Base-by-base conservation (phyloP, 2,329 filamentous ascomycete genomes). In the Sclerotinia subarctica region DNA sequence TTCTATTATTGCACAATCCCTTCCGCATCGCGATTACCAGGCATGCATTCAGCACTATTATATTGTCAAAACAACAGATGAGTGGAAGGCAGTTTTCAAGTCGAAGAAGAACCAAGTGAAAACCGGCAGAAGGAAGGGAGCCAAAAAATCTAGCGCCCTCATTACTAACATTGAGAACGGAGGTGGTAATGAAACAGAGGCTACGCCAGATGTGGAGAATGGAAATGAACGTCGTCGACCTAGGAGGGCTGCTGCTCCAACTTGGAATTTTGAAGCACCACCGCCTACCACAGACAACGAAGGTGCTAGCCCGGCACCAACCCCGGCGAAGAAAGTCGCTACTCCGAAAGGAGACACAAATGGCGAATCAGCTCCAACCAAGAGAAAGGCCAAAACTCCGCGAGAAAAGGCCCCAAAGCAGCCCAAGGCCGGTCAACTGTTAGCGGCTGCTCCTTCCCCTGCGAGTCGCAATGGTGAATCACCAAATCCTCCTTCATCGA, bases 41-140 rank as follows among this genome's bases (percentile, higher is more conserved):
- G 86, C 91, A 58, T 93, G 90, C 78, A 95, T 95, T 73, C 90
- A 93, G 76, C 93, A 94, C 78, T 95, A 95, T 79, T 95, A 95
- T 78, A 83, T 91, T 70, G 91, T 90, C 76, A 95, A 88, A 80
- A 90, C 90, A 79, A 93, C 94, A 77, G 90, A 92, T 75, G 92
- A 91, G 78, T 82, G 90, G 42, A 89, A 86, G 78, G 87, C 83
- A 79, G 44, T 51, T 15, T 49, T 53, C n/a, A 87, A 86, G 78
- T 86, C 83, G 71, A 76, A 69, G 70, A 73, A 74, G 69, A 78
- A 68, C 71, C 78, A 77, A 82, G 83, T 74, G 81, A 85, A 70
- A 86, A 84, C 80, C 84, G 85, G 82, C 79, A 82, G 76, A 84
- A 79, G 83, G 72, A 86, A 74, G 66, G 67, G 68, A 49, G 83